phyloP scores from a whole-genome alignment of 176 grass and related monocot species.

The Microstegium vimineum region DNA sequence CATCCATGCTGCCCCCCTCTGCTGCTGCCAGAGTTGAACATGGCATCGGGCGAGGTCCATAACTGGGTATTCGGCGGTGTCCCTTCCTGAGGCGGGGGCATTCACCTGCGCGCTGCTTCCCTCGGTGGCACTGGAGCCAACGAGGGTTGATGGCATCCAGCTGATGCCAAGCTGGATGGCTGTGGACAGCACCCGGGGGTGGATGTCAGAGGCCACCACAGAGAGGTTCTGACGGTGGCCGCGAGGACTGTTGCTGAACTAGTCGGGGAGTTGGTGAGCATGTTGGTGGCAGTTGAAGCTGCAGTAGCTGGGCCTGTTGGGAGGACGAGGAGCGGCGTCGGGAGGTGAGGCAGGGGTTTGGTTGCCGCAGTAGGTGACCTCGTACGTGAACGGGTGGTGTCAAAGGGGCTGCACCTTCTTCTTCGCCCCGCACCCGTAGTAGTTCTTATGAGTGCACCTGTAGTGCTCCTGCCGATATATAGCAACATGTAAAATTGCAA shows the following conservation, averaged over 20 bases:
- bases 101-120: too few species aligned
- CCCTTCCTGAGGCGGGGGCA: slow-evolving; percentile 26
- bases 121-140: background rate
- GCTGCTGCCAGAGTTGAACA: slow-evolving; percentile 68
- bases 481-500: background rate
- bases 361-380: slow-evolving; percentile 69
- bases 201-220: slow-evolving; percentile 9
- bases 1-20: slow-evolving; percentile 70
- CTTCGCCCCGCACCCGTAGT: slow-evolving; percentile 84
- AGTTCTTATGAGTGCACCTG: slow-evolving; percentile 88
- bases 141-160: slow-evolving; percentile 29
- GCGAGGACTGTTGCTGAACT: background rate
- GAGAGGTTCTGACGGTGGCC: background rate
- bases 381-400: slow-evolving; percentile 70
- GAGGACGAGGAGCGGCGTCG: slow-evolving; percentile 51
- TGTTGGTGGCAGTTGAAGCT: background rate
- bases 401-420: slow-evolving; percentile 83
- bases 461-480: slow-evolving; percentile 62
- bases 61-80: slow-evolving; percentile 25
- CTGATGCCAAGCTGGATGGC: slow-evolving; percentile 52
- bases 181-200: slow-evolving; percentile 35
- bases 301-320: too few species aligned
- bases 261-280: background rate
- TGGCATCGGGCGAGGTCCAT: slow-evolving; percentile 61
- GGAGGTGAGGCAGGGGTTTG: slow-evolving; percentile 86